A percentile compares a stretch with the other conserved stretches of the same genome.
Evolutionary conservation across 306 rosid species (phyloP).

Genomic region (Alnus rubra): DNA sequence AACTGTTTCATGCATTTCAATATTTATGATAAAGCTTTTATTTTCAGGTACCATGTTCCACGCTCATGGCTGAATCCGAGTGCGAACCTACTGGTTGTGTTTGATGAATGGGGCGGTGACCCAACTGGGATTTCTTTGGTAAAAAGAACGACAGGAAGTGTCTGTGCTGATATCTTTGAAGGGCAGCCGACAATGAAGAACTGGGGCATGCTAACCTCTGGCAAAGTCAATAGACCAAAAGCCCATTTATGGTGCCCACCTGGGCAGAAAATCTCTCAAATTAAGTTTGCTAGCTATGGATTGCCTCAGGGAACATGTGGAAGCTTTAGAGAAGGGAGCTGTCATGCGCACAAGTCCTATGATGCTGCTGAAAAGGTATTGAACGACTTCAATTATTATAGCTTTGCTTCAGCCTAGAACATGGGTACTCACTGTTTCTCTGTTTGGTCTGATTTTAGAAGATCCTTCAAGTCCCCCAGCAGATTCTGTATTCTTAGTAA

Average conservation of each 20-base stretch:
- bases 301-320: constrained; percentile 62
- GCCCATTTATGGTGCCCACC: constrained; percentile 68
- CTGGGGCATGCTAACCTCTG: constrained; percentile 34
- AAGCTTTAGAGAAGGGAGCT: constrained; percentile 47
- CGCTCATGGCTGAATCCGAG: constrained; percentile 75
- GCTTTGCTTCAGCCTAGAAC: not conserved
- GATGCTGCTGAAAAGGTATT: constrained; percentile 61
- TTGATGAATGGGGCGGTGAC: constrained; percentile 95
- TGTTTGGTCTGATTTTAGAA: no score
- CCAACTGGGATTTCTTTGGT: constrained; percentile 69
- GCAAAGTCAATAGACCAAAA: constrained; percentile 38
- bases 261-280: constrained; percentile 51
- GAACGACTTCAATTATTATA: not conserved
- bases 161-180: constrained; percentile 63
- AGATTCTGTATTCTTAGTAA: not conserved
- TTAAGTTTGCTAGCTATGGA: constrained; percentile 70
- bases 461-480: not conserved
- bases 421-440: no score
- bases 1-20: constrained; percentile 14
- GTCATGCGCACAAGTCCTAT: constrained; percentile 60
- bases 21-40: constrained; percentile 18
- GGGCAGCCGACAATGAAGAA: constrained; percentile 53
- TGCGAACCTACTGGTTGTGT: constrained; percentile 71
- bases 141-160: constrained; percentile 52
- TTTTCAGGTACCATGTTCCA: constrained; percentile 90